Evolutionary conservation across 2,329 filamentous ascomycete genomes (phyloP), one percentile per base, ranked within the genome.

Genomic region (Chaetomium olivaceum): DNA sequence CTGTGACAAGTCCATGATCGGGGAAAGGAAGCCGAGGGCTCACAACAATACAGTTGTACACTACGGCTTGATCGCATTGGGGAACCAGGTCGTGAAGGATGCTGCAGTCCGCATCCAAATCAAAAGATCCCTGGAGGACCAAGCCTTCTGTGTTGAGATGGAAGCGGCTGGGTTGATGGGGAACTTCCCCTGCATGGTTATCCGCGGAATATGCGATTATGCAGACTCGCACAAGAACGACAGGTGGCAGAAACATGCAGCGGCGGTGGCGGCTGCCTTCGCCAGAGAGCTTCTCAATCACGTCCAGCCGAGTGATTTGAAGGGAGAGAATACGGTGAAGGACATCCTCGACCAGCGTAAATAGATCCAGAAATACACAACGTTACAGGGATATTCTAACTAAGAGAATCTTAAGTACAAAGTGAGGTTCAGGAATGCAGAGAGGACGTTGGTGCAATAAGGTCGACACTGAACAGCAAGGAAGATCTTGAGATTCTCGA

Each of bases 401-500:
- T 29, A 29, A 29, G 3, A 4, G 9, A 36, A 36, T 36, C 3
- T 36, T 14, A 4, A 36, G 33, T 36, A 3, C 33, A 12, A 36
- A 36, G 9, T 36, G 33, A 43, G 14, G 16, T 43, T 43, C 14
- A 43, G 16, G 36, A 43, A 43, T 36, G 7, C 31, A 23, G 31
- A 43, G 4, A 31, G 36, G 4, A 46, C 39, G 55, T 58, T 6
- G 11, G 12, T 27, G 33, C n/a, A 19, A 19, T 58, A 3, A 43
- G 14, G 14, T 7, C 7, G 23, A 58, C 23, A 12, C n/a, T 58
- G 4, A 31, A 58, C n/a, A 14, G 8, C 7, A 39, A 58, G 12
- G 23, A 58, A 21, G 33, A 58, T 16, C n/a, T 6, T 4, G 33
- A 39, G 11, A 57, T 64, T 19, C 68, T 69, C 46, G 58, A 64